Base-by-base conservation (phyloP, 768 basidiomycete species). In the Hygrocybe coccinea region DNA sequence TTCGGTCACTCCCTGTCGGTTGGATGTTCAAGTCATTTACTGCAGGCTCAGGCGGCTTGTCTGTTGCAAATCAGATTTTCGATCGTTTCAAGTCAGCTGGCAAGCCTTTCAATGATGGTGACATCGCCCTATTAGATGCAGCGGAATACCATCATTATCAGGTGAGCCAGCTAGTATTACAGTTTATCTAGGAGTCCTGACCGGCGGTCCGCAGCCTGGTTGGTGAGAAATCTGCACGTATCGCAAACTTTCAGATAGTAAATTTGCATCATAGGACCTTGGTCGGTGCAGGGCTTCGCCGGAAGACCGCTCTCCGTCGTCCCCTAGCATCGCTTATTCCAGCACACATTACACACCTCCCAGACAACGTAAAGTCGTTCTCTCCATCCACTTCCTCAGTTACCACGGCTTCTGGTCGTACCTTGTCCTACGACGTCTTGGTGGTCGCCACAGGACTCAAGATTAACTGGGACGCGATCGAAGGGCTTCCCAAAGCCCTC, bases 401-500 rank as follows among this genome's bases (percentile, higher is more conserved):
- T 38, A 84, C 81, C 9, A 90, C 92, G 21, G 70, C 77, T 1
- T 78, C 83, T 33, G 91, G 92, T 36, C 79, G 83, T 50, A 79
- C 77, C 44, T 70, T 93, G 56, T 76, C 78, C 21, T 98, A 98
- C 66, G 94, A 97, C 60, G 78, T 81, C 33, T 78, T 99, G 35
- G 85, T 99, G 21, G 87, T 99, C 49, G 91, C 94, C 21, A 79
- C 90, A 7, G 95, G 95, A 21, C 72, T 99, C 25, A 84, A 95
- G 71, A 87, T 79, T 68, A 94, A 97, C 67, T 95, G 84, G 79
- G 78, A 82, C 59, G 80, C 74, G 22, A 84, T 98, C 59, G 63
- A 77, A 52, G 91, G 92, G 50, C 76, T 99, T 5, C 67, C 80
- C 15, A 76, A 80, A 56, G 95, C 92, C 0, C 79, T 99, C 17